A percentile compares a stretch with the other conserved stretches of the same genome.
Evolutionary conservation across 345 rosid genomes (phyloP).

Genomic region (Capsella bursapastoris): DNA sequence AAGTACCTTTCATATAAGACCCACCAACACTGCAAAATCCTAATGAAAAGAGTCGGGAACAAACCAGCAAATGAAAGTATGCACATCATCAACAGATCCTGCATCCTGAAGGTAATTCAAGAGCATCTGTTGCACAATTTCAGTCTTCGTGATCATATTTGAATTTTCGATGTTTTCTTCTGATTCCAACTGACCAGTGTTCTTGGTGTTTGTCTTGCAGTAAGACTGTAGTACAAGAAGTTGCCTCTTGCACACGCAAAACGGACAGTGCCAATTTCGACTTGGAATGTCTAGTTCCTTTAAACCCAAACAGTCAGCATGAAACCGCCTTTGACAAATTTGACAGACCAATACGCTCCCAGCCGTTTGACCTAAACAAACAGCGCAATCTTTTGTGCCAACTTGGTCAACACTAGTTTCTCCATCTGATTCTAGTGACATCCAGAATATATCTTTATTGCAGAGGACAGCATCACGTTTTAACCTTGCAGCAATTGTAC

Average conservation of each 20-base stretch:
- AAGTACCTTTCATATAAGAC: constrained; percentile 33
- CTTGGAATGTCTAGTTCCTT: constrained; percentile 76
- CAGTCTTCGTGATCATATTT: constrained; percentile 61
- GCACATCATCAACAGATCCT: constrained; percentile 74
- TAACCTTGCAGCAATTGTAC: constrained; percentile 89
- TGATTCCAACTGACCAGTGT: constrained; percentile 47
- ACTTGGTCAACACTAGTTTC: constrained; percentile 48
- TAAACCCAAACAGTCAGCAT: constrained; percentile 88
- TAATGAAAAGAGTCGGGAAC: constrained; percentile 36
- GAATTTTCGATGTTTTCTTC: constrained; percentile 48
- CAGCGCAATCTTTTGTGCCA: constrained; percentile 66
- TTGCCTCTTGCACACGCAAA: constrained; percentile 82
- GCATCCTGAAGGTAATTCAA: constrained; percentile 91
- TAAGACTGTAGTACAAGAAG: constrained; percentile 84
- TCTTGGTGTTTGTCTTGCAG: constrained; percentile 64
- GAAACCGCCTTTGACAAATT: constrained; percentile 79
- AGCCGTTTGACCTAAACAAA: constrained; percentile 69
- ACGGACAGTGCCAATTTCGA: constrained; percentile 79
- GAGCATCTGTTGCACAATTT: constrained; percentile 87
- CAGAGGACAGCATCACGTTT: constrained; percentile 79
- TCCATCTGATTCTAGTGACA: constrained; percentile 57
- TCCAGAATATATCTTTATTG: constrained; percentile 67
- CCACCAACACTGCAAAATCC: constrained; percentile 35
- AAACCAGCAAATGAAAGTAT: constrained; percentile 88
- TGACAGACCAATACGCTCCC: constrained; percentile 74